Base-by-base conservation (phyloP, 2,329 filamentous ascomycete genomes). In the Colletotrichum gloeosporioides region DNA sequence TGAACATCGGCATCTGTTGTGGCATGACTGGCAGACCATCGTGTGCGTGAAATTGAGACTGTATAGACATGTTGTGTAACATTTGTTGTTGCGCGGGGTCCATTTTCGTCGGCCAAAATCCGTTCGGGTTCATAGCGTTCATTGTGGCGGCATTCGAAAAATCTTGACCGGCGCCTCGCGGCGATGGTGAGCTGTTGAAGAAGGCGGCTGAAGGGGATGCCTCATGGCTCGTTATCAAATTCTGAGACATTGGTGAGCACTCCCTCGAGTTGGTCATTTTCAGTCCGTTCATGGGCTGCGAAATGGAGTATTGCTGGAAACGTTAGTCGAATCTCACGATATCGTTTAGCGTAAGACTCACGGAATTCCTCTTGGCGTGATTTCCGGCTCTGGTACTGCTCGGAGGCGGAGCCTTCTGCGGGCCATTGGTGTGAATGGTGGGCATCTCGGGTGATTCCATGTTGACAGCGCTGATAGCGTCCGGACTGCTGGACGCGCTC, bases 401-500 rank as follows among this genome's bases (percentile, higher is more conserved):
- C 18, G 80, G 78, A 34, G 77, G 78, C n/a, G 78, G 36, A 69
- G 79, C 82, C 18, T 77, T 78, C 34, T 75, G 73, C 6, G 82
- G 79, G 68, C 79, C 83, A 66, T 84, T 82, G 3, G 84, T 81
- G 76, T 87, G 85, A 76, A 85, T 84, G 32, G 80, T 84, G 36
- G 85, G 83, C 84, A 87, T 88, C 63, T 80, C 81, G n/a, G 85
- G 85, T 8, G 87, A 89, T 10, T 86, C 84, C 78, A 88, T 86
- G 71, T 85, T 81, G 34, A 71, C 53, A 36, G 74, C 68, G 16
- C 74, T 77, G 39, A 77, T 80, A 10, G 84, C 85, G 72, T 86
- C 88, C 8, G 92, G 90, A 76, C 90, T 93, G 78, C 88, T 91
- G 3, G 90, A 89, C 10, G 89, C 89, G 79, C 90, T 91, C 18